Evolutionary conservation across 768 basidiomycete species (phyloP), one percentile per base, ranked within the genome.

Genomic region (Pholiota molesta): DNA sequence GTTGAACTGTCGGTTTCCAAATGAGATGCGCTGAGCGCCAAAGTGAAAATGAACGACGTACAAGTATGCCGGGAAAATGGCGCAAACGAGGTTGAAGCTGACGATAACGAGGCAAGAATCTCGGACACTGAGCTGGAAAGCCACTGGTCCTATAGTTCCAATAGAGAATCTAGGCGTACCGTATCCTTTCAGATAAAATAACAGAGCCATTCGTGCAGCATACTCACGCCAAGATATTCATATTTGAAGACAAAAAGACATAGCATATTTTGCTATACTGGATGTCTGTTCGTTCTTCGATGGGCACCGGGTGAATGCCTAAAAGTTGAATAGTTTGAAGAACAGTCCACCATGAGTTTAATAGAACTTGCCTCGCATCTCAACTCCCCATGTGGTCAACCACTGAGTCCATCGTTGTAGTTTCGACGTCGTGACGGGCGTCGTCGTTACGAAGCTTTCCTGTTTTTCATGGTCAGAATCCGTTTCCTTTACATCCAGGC

Each of bases 251-350:
- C 66, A 91, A 84, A 85, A 86, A 91, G 17, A 90, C 79, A 73
- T 88, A 89, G 76, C 90, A 90, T 23, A 89, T 78, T 61, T 90
- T 89, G 73, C 77, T 82, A 65, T 83, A 83, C 60, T 85, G 84
- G 5, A 78, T 81, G 67, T 91, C 89, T 5, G 73, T 84, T 33
- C 88, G 82, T 51, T 85, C 79, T 52, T 84, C 82, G 13, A 74
- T 62, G 2, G 81, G 75, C 0, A 88, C 85, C 6, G 89, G 89
- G 35, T 80, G 70, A 37, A 84, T 83, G 0, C 87, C 86, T 80
- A 14, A 1, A 21, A 14, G 3, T 5, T 33, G 16, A 54, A 37
- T 16, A 21, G n/a, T 2, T 26, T 6, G 59, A 9, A 21, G 23
- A 39, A 19, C 19, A 35, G 5, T 5, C 5, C 13, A 2, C 16